phyloP scores from a whole-genome alignment of 176 grass and related monocot genomes.

The Melocanna baccifera region DNA sequence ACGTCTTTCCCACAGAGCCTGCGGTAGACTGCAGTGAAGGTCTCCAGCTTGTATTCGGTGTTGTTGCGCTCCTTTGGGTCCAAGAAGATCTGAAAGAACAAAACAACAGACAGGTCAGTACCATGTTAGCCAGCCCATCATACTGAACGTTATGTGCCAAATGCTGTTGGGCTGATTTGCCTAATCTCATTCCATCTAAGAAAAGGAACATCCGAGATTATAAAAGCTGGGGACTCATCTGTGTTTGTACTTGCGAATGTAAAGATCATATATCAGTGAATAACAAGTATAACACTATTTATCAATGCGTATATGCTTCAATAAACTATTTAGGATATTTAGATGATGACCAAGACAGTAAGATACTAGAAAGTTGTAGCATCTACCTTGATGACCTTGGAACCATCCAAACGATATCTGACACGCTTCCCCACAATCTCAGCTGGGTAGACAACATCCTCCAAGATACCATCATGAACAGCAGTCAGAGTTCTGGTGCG shows the following conservation, averaged over 20 bases:
- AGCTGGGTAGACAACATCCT: conserved; percentile 94
- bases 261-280: too few species aligned
- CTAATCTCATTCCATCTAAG: not conserved
- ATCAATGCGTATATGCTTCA: not conserved
- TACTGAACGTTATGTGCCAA: not conserved
- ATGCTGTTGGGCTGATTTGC: not conserved
- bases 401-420: conserved; percentile 82
- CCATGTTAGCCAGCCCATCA: not conserved
- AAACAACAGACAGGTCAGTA: not conserved
- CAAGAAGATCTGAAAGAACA: conserved; percentile 69
- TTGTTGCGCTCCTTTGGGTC: conserved; percentile 98
- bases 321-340: not conserved
- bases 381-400: conserved; percentile 55
- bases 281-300: not conserved
- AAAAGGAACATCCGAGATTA: not conserved
- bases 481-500: conserved; percentile 85
- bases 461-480: conserved; percentile 87
- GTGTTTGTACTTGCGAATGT: too few species aligned
- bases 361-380: not conserved
- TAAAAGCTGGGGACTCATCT: not conserved
- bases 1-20: conserved; percentile 85
- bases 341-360: not conserved
- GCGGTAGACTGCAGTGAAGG: conserved; percentile 78
- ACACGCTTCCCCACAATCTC: conserved; percentile 87
- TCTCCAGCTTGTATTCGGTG: conserved; percentile 93